A percentile compares a stretch with the other conserved stretches of the same genome.
These are phyloP conservation scores for Tetracentron sinense DNA, from an alignment of 164 flowering plant genomes.

Conservation along the genomic window DNA sequence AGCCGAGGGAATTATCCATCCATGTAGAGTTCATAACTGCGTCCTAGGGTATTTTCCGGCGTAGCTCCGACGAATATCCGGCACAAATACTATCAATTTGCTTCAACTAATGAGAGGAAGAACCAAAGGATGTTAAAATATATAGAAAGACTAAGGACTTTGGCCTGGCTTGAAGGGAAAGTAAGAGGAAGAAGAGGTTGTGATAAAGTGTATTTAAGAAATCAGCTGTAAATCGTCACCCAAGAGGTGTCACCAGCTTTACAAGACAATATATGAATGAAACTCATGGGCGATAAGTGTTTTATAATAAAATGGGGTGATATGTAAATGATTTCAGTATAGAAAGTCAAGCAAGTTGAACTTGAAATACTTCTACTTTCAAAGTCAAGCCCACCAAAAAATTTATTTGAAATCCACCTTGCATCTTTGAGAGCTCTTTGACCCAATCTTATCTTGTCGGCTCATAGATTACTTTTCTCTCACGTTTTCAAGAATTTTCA, in stretches of 20 bases:
- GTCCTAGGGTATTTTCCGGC: neutral
- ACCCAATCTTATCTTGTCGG: neutral
- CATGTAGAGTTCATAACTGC: constrained; percentile 21
- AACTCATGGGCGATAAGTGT: neutral
- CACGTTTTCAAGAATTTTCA: neutral
- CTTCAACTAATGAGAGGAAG: constrained; percentile 6
- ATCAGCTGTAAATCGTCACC: neutral
- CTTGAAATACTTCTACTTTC: no score
- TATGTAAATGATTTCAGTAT: no score
- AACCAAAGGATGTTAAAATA: neutral
- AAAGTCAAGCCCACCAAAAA: neutral
- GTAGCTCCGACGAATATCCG: neutral
- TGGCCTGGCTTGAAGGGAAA: neutral
- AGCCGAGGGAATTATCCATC: constrained; percentile 26
- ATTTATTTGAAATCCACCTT: neutral
- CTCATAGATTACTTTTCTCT: neutral
- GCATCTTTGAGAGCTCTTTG: neutral
- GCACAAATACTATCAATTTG: neutral
- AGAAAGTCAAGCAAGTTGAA: neutral
- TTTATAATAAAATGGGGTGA: no score
- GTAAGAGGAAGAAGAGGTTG: neutral
- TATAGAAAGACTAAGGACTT: neutral
- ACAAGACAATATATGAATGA: neutral
- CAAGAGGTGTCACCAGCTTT: neutral
- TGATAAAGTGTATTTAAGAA: neutral